Conservation (phyloP, 495 filamentous ascomycete genomes). For the Mycothermus thermophilus region DNA sequence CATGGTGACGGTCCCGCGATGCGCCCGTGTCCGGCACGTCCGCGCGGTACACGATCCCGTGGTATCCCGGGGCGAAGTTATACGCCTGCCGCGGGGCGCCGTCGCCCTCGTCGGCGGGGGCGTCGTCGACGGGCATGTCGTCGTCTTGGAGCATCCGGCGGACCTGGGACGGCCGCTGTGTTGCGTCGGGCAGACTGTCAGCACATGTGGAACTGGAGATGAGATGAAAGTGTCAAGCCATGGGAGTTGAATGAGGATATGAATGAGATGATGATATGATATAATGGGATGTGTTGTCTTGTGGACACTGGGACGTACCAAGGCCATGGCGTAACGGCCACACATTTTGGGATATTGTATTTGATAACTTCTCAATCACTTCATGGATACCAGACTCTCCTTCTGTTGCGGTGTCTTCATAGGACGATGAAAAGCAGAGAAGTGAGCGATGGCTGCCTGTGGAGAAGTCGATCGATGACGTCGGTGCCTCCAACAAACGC, state of each 20-base stretch:
- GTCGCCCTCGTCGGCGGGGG: constrained; percentile 48
- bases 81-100: constrained; percentile 59
- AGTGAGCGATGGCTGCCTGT: too few species aligned
- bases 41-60: constrained; percentile 78
- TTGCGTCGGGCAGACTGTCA: too few species aligned
- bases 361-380: too few species aligned
- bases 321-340: constrained; percentile 66
- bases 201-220: too few species aligned
- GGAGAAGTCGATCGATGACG: too few species aligned
- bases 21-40: constrained; percentile 45
- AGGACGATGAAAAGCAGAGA: too few species aligned
- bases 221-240: neutral
- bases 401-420: too few species aligned
- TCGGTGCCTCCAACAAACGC: too few species aligned
- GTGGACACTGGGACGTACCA: constrained; percentile 40
- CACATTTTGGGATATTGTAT: constrained; percentile 71
- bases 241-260: neutral
- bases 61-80: constrained; percentile 83
- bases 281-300: too few species aligned
- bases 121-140: constrained; percentile 64
- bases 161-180: constrained; percentile 48
- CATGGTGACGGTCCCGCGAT: constrained; percentile 7
- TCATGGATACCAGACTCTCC: too few species aligned
- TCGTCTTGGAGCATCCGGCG: constrained; percentile 56
- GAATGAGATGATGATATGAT: neutral